Evolutionary conservation across 2,329 filamentous ascomycete species (phyloP).

Genomic region (Beauveria pseudobassiana): DNA sequence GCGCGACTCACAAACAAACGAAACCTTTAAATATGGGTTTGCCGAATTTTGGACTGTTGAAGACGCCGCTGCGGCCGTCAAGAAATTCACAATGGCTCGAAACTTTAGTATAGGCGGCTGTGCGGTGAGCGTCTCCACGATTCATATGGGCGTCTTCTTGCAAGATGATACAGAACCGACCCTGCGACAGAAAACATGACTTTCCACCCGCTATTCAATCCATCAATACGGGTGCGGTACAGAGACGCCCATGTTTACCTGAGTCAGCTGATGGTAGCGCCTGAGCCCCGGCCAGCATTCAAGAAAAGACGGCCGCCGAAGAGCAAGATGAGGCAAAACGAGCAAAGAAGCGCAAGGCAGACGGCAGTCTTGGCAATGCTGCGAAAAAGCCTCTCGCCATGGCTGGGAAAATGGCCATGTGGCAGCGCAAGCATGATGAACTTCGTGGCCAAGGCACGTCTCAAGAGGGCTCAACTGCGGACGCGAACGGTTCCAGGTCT

Average conservation of each 20-base stretch:
- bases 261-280: conserved; percentile 54
- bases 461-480: background rate
- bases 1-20: conserved; percentile 61
- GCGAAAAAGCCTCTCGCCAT: conserved; percentile 33
- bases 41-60: conserved; percentile 72
- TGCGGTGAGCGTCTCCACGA: conserved; percentile 63
- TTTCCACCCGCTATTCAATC: conserved; percentile 64
- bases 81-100: conserved; percentile 62
- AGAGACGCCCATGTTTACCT: conserved; percentile 70
- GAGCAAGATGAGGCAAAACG: conserved; percentile 30
- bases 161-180: conserved; percentile 55
- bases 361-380: conserved; percentile 25
- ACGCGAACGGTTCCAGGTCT: background rate
- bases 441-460: conserved; percentile 20
- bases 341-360: conserved; percentile 48
- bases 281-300: conserved; percentile 32
- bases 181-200: conserved; percentile 53
- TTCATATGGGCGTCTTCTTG: conserved; percentile 79
- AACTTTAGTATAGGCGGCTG: conserved; percentile 73
- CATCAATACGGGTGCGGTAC: conserved; percentile 61
- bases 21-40: conserved; percentile 76
- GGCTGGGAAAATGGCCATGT: conserved; percentile 36
- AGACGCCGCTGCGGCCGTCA: conserved; percentile 67
- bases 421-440: conserved; percentile 37
- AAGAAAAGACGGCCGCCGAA: background rate